Conservation (phyloP, 2,329 filamentous ascomycete species). For the Neodidymelliopsis sp. region DNA sequence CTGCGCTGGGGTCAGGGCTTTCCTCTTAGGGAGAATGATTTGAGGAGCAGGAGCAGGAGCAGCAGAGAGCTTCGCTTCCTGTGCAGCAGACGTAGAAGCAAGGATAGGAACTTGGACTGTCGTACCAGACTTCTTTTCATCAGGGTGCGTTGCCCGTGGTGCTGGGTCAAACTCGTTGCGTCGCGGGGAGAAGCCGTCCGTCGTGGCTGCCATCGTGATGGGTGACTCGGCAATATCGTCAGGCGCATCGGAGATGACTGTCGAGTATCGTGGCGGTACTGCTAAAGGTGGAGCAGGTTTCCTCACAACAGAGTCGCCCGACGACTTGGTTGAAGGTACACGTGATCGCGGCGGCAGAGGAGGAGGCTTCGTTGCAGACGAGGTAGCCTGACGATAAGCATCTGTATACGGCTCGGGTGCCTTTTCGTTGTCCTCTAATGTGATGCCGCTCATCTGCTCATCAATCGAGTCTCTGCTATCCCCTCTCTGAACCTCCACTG, state of each 20-base stretch:
- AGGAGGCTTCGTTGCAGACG: slow-evolving; percentile 35
- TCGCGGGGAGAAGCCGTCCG: slow-evolving; percentile 50
- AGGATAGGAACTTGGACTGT: slow-evolving; percentile 35
- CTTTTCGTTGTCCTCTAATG: slow-evolving; percentile 53
- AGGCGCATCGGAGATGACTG: slow-evolving; percentile 50
- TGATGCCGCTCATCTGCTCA: slow-evolving; percentile 53
- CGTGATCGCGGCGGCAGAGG: slow-evolving; percentile 50
- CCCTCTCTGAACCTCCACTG: slow-evolving; percentile 45
- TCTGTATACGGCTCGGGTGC: slow-evolving; percentile 22
- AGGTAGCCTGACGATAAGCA: slow-evolving; percentile 19
- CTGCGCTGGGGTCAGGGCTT: slow-evolving; percentile 54
- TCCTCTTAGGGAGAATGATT: slow-evolving; percentile 53
- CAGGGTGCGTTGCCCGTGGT: slow-evolving; percentile 31
- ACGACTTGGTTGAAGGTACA: slow-evolving; percentile 34
- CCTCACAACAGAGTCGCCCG: slow-evolving; percentile 43
- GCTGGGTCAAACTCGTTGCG: slow-evolving; percentile 23
- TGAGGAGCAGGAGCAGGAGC: slow-evolving; percentile 44
- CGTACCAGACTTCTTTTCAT: slow-evolving; percentile 51
- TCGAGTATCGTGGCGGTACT: slow-evolving; percentile 55
- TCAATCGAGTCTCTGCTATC: slow-evolving; percentile 38
- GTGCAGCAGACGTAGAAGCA: slow-evolving; percentile 23
- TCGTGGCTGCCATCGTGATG: slow-evolving; percentile 48
- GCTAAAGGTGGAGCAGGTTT: slow-evolving; percentile 53
- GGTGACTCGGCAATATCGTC: slow-evolving; percentile 50
- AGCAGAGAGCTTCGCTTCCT: slow-evolving; percentile 21